Evolutionary conservation across 2,329 filamentous ascomycete genomes (phyloP).

Genomic region (Colletotrichum lindemuthianum): DNA sequence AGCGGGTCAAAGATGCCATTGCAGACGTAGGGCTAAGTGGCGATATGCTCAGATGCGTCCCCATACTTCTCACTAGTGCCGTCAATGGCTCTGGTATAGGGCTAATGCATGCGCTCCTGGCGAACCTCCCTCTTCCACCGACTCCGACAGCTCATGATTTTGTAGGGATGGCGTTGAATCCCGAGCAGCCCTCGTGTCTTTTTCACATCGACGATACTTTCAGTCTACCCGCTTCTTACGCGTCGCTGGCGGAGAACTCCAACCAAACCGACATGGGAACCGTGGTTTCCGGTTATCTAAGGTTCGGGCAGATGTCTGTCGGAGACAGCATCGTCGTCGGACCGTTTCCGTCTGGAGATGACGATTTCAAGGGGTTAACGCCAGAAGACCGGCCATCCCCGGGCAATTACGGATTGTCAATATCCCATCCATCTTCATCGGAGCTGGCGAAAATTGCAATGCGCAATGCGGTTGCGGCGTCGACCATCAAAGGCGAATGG

Average conservation of each 20-base stretch:
- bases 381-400: conserved; percentile 59
- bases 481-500: conserved; percentile 75
- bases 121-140: conserved; percentile 76
- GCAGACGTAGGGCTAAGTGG: conserved; percentile 56
- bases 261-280: conserved; percentile 62
- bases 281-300: conserved; percentile 87
- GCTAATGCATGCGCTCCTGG: conserved; percentile 82
- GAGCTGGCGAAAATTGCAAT: conserved; percentile 64
- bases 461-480: conserved; percentile 62
- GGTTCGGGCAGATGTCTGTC: conserved; percentile 80
- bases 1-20: conserved; percentile 68
- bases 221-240: conserved; percentile 73
- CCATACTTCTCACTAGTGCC: conserved; percentile 88
- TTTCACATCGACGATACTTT: conserved; percentile 96
- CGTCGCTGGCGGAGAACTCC: conserved; percentile 51
- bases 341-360: conserved; percentile 73
- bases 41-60: conserved; percentile 67
- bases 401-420: conserved; percentile 59
- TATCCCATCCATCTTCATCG: conserved; percentile 63
- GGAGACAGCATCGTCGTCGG: conserved; percentile 84
- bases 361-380: conserved; percentile 51
- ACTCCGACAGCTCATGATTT: conserved; percentile 63
- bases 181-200: conserved; percentile 69
- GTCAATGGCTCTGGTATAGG: conserved; percentile 86
- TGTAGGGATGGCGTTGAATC: conserved; percentile 64